These are phyloP conservation scores for Chondrus crispus DNA, from an alignment of 23 red algal species.

Conservation along the genomic window DNA sequence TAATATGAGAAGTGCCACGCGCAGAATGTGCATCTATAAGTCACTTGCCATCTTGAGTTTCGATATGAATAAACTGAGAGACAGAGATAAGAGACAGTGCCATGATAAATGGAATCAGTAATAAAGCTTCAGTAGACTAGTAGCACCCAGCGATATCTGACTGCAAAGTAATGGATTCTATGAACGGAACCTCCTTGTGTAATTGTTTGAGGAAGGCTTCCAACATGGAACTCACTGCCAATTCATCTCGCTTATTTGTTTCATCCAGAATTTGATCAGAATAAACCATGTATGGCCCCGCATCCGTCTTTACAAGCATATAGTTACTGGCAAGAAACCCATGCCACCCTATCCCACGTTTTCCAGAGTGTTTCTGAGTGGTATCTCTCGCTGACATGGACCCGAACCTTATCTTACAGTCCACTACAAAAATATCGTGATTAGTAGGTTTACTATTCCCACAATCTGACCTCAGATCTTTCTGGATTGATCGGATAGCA, in stretches of 20 bases:
- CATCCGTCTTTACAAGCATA: background rate
- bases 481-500: background rate
- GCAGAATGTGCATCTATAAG: slow-evolving; percentile 27
- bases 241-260: background rate
- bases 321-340: background rate
- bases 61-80: background rate
- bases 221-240: background rate
- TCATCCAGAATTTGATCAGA: slow-evolving; percentile 13
- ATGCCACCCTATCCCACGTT: slow-evolving; percentile 34
- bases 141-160: slow-evolving; percentile 7
- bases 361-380: background rate
- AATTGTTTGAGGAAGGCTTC: background rate
- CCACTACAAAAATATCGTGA: background rate
- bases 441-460: background rate
- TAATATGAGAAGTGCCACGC: background rate
- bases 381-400: slow-evolving; percentile 3
- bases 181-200: background rate
- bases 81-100: background rate
- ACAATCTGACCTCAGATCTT: background rate
- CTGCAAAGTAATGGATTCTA: background rate
- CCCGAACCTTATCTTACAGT: slow-evolving; percentile 43
- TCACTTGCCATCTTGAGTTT: slow-evolving; percentile 26
- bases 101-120: background rate
- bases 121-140: background rate
- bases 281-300: background rate